Percentiles rank a stretch among this genome's conserved stretches.
Evolutionary conservation across 805 yeast genomes (phyloP).

Genomic region (Zygosaccharomyces gambellarensis): DNA sequence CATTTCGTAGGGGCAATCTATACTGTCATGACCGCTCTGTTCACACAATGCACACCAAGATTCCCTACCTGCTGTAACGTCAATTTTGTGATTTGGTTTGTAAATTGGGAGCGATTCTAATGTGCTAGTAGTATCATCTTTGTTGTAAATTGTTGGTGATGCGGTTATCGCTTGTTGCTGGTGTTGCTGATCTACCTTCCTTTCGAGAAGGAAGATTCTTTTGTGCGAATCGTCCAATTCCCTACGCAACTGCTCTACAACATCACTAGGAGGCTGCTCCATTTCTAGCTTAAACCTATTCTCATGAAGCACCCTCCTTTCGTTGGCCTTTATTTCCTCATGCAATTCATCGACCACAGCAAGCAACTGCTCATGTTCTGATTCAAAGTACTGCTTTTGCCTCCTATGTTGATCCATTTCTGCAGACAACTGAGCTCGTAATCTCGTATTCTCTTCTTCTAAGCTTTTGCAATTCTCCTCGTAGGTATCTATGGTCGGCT

Average conservation of each 20-base stretch:
- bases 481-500: constrained; percentile 31
- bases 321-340: constrained; percentile 33
- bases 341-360: constrained; percentile 33
- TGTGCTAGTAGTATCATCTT: constrained; percentile 7
- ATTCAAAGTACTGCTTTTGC: constrained; percentile 26
- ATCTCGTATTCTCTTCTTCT: constrained; percentile 19
- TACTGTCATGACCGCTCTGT: constrained; percentile 78
- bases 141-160: constrained; percentile 7
- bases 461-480: constrained; percentile 34
- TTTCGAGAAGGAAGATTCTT: constrained; percentile 17
- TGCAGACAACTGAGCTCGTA: constrained; percentile 23
- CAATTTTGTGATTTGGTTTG: constrained; percentile 19
- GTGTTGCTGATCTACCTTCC: constrained; percentile 11
- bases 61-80: constrained; percentile 68
- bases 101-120: constrained; percentile 31
- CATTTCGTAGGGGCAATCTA: constrained; percentile 77
- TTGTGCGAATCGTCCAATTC: constrained; percentile 30
- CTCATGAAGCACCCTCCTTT: constrained; percentile 16
- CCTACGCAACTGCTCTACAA: constrained; percentile 27
- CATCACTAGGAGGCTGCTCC: background rate
- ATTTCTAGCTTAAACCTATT: constrained; percentile 18
- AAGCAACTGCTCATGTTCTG: constrained; percentile 31
- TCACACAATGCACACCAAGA: constrained; percentile 95
- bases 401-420: constrained; percentile 27
- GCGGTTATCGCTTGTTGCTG: background rate